phyloP scores from a whole-genome alignment of 805 yeast genomes.

The Saturnispora bothae region DNA sequence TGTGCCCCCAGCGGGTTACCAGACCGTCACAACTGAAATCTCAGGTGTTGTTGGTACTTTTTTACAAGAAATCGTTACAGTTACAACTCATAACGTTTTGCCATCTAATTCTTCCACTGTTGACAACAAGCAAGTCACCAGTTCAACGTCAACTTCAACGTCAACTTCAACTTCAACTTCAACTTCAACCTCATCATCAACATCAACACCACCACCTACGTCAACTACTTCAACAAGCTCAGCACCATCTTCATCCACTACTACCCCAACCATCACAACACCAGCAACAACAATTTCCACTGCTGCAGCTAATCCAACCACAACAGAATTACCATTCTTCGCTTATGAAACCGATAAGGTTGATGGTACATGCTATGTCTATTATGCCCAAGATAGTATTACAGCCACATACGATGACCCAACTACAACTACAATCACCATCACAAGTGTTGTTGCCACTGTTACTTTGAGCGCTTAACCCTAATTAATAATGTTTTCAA shows the following conservation, averaged over 20 bases:
- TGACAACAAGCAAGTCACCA: conserved; percentile 2
- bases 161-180: conserved; percentile 11
- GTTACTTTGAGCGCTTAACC: conserved; percentile 19
- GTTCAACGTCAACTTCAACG: conserved; percentile 7
- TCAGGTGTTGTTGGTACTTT: conserved; percentile 15
- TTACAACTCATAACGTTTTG: conserved; percentile 9
- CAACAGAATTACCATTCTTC: conserved; percentile 13
- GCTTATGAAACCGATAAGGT: conserved; percentile 25
- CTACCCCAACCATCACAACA: conserved; percentile 25
- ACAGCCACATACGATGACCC: conserved; percentile 19
- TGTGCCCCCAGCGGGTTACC: conserved; percentile 13
- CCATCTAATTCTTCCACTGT: conserved; percentile 1
- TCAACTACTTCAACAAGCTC: conserved; percentile 5
- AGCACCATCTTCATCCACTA: conserved; percentile 12
- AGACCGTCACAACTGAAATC: conserved; percentile 15
- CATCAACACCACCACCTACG: conserved; percentile 10
- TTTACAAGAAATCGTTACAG: conserved; percentile 21
- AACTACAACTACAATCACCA: conserved; percentile 24
- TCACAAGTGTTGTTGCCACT: conserved; percentile 26
- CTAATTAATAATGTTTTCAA: no score
- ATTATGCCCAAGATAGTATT: conserved; percentile 26
- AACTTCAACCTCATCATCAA: conserved; percentile 12
- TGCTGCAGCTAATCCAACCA: conserved; percentile 9
- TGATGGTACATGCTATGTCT: conserved; percentile 27
- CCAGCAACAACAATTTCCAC: conserved; percentile 9